Conservation (phyloP, 805 yeast species). For the Cyberlindnera saturnus region DNA sequence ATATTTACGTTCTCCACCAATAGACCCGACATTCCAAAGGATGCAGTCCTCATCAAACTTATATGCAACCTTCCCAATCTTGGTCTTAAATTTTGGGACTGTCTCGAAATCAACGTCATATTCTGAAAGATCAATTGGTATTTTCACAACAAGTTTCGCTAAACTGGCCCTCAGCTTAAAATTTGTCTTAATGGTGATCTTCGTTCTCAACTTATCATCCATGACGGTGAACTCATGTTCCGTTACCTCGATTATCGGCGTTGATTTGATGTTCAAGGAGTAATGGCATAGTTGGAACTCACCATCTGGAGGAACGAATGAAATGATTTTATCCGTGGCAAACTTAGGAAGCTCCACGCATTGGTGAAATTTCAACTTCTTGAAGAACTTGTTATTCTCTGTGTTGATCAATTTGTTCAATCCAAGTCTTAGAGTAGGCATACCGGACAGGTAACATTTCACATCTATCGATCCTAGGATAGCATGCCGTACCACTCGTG, state of each 20-base stretch:
- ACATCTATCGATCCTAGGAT: conserved; percentile 70
- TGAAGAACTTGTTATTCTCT: conserved; percentile 31
- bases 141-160: conserved; percentile 47
- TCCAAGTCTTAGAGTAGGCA: conserved; percentile 79
- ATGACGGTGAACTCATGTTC: conserved; percentile 5
- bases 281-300: conserved; percentile 52
- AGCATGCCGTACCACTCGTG: conserved; percentile 57
- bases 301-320: conserved; percentile 90
- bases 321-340: conserved; percentile 42
- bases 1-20: conserved; percentile 53
- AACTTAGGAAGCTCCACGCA: conserved; percentile 73
- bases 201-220: conserved; percentile 1
- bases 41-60: conserved; percentile 65
- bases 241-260: conserved; percentile 14
- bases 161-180: conserved; percentile 62
- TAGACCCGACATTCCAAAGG: conserved; percentile 63
- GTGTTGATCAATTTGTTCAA: conserved; percentile 49
- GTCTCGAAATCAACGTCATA: conserved; percentile 37
- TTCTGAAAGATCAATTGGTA: conserved; percentile 50
- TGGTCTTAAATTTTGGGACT: conserved; percentile 63
- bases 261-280: conserved; percentile 33
- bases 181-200: conserved; percentile 41
- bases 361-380: conserved; percentile 79
- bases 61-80: conserved; percentile 64
- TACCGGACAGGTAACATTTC: conserved; percentile 78